These are phyloP conservation scores for Coemansia sp. DNA, from an alignment of 192 early-diverging fungal genomes.

Conservation along the genomic window DNA sequence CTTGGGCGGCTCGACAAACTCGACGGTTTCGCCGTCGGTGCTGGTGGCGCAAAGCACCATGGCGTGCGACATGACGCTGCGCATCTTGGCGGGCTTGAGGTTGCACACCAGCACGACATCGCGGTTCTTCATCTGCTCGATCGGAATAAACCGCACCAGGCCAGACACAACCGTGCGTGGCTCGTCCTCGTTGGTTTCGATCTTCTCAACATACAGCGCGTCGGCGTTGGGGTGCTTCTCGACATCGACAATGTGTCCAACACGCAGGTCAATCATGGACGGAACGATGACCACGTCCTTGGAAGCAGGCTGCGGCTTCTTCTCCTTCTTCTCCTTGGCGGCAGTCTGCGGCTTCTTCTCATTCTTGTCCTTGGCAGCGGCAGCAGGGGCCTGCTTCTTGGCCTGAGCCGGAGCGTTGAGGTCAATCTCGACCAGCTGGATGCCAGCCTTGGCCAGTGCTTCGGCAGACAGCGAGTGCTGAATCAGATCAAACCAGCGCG, in stretches of 20 bases:
- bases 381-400: slow-evolving; percentile 51
- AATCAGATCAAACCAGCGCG: slow-evolving; percentile 78
- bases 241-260: slow-evolving; percentile 81
- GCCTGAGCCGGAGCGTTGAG: slow-evolving; percentile 49
- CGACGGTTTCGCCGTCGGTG: slow-evolving; percentile 80
- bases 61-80: slow-evolving; percentile 90
- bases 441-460: slow-evolving; percentile 45
- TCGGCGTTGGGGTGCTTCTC: slow-evolving; percentile 96
- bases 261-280: slow-evolving; percentile 89
- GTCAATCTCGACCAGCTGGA: slow-evolving; percentile 55
- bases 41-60: slow-evolving; percentile 95
- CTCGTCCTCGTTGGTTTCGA: slow-evolving; percentile 84
- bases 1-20: slow-evolving; percentile 86
- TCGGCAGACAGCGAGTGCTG: slow-evolving; percentile 61
- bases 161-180: slow-evolving; percentile 90
- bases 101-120: slow-evolving; percentile 81
- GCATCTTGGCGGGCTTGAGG: slow-evolving; percentile 92
- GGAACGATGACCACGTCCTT: slow-evolving; percentile 56
- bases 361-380: slow-evolving; percentile 25
- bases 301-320: slow-evolving; percentile 54
- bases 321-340: slow-evolving; percentile 54
- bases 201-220: slow-evolving; percentile 92
- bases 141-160: slow-evolving; percentile 85
- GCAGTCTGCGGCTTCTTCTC: slow-evolving; percentile 25
- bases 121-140: slow-evolving; percentile 83